These are phyloP conservation scores for Podospora fimiseda DNA, from an alignment of 495 filamentous ascomycete species.

Conservation along the genomic window DNA sequence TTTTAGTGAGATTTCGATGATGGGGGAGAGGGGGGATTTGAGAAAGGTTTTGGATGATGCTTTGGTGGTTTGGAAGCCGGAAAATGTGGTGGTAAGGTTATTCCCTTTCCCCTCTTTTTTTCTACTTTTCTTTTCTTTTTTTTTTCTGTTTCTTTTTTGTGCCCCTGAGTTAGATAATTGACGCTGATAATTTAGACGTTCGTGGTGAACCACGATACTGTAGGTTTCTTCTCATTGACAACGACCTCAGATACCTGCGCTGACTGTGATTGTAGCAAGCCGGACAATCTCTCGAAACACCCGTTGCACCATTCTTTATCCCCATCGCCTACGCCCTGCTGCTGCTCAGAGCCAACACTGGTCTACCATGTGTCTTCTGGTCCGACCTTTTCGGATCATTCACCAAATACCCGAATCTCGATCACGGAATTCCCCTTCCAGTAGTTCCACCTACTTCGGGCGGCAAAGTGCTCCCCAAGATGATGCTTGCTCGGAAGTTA, in stretches of 20 bases:
- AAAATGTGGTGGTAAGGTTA: conserved; percentile 50
- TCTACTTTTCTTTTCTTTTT: neutral
- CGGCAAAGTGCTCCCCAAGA: conserved; percentile 47
- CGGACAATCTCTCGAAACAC: conserved; percentile 32
- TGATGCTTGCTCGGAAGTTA: conserved; percentile 58
- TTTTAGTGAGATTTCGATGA: conserved; percentile 49
- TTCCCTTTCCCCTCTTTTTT: neutral
- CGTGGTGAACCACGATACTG: conserved; percentile 53
- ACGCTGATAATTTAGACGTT: conserved; percentile 27
- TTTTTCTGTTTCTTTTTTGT: neutral
- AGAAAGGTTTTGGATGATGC: conserved; percentile 55
- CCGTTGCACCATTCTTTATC: conserved; percentile 52
- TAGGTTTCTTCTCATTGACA: conserved; percentile 35
- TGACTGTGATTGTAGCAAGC: conserved; percentile 11
- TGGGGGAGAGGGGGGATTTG: conserved; percentile 30
- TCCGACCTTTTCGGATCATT: conserved; percentile 70
- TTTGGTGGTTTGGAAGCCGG: conserved; percentile 50
- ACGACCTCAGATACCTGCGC: no score
- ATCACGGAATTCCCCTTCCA: conserved; percentile 9
- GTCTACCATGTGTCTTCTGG: conserved; percentile 69
- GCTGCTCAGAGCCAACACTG: conserved; percentile 56
- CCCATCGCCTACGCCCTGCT: conserved; percentile 58
- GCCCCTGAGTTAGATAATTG: neutral
- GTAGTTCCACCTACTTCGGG: conserved; percentile 53
- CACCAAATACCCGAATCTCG: conserved; percentile 33